These are phyloP conservation scores for Vitis hybrid DNA, from an alignment of 177 flowering plant species.

Conservation along the genomic window DNA sequence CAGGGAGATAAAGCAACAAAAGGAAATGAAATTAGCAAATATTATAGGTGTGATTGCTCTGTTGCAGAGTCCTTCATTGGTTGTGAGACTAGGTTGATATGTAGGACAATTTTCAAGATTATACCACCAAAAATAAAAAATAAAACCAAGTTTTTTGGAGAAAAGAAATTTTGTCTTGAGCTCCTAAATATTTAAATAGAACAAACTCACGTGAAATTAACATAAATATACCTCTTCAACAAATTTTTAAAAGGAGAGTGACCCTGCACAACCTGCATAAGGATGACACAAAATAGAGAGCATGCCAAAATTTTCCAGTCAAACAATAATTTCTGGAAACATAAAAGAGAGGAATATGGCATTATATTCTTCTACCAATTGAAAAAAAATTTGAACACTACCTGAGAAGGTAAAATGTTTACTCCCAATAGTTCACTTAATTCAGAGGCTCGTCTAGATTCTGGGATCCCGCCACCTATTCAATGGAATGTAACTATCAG, in stretches of 20 bases:
- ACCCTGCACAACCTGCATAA: constrained; percentile 76
- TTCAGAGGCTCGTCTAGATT: constrained; percentile 46
- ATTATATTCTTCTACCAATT: background rate
- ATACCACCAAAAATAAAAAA: no score
- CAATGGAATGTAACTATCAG: background rate
- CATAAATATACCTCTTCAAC: constrained; percentile 43
- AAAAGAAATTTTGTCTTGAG: background rate
- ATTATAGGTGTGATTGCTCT: no score
- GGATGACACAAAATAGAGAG: background rate
- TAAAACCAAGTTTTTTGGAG: no score
- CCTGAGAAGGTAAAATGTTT: constrained; percentile 45
- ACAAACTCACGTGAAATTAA: background rate
- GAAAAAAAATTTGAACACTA: constrained; percentile 7
- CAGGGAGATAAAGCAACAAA: no score
- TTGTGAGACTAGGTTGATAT: no score
- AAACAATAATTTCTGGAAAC: background rate
- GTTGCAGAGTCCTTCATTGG: no score
- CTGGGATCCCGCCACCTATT: constrained; percentile 56
- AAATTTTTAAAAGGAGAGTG: constrained; percentile 73
- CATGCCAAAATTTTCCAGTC: constrained; percentile 12
- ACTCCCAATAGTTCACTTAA: constrained; percentile 45
- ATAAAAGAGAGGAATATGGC: background rate
- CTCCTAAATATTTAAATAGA: background rate
- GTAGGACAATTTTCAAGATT: no score
- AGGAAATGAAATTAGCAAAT: no score